Base-by-base conservation (phyloP, 768 basidiomycete genomes). In the Mycena pura region DNA sequence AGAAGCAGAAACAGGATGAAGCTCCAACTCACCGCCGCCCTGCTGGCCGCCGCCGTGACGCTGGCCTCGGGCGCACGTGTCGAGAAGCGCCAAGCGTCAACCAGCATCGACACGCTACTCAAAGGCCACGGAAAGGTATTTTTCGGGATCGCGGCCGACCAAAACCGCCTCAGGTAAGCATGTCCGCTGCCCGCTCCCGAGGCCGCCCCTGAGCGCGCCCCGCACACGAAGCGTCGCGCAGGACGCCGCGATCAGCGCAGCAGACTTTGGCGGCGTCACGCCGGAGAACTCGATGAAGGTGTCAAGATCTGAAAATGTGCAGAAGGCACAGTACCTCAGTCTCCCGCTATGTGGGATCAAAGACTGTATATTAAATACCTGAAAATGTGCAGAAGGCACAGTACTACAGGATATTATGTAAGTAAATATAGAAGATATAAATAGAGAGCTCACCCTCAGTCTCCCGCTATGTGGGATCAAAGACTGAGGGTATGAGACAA, bases 261-360 rank as follows among this genome's bases (percentile, higher is more conserved):
- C 73, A 27, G 74, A 80, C 45, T 80, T 80, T 40, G 79, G 80
- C 24, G 72, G 72, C n/a, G 74, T 80, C 28, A 80, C 80, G 3
- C 78, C 79, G 6, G 80, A 79, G 70, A 78, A 79, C 65, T 78
- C 77, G 29, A 79, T 80, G 79, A 81, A 78, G 74, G 78, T 74
- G 54, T n/a, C n/a, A n/a, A n/a, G n/a, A n/a, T n/a, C n/a, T n/a
- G n/a, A n/a, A n/a, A n/a, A n/a, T n/a, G n/a, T n/a, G n/a, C n/a
- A n/a, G n/a, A n/a, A n/a, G n/a, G n/a, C n/a, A n/a, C n/a, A n/a
- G n/a, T n/a, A n/a, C n/a, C n/a, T n/a, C n/a, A n/a, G n/a, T n/a
- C n/a, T n/a, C n/a, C n/a, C n/a, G n/a, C n/a, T n/a, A n/a, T n/a
- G n/a, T n/a, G n/a, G n/a, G n/a, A n/a, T n/a, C n/a, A n/a, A n/a